Evolutionary conservation across 768 basidiomycete genomes (phyloP), one percentile per base, ranked within the genome.

Genomic region (Boletellus ananiceps): DNA sequence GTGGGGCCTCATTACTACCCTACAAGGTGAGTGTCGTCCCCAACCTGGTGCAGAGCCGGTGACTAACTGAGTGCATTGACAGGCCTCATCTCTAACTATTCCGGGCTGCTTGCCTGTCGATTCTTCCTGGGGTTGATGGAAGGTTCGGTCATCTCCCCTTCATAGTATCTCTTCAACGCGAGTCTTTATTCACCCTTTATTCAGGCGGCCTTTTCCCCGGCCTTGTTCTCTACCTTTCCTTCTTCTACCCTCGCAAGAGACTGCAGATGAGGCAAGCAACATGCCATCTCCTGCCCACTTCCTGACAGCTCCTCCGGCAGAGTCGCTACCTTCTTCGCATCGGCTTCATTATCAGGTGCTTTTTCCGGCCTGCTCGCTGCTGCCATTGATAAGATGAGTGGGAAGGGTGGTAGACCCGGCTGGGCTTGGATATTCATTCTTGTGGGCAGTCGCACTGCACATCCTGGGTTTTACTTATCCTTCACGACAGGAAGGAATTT

Each of bases 1-100:
- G 1, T 88, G 86, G 85, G 86, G 86, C n/a, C 40, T 85, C n/a
- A 74, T 82, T 13, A 74, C 77, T 9, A 73, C 81, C 8, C 68
- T 80, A 39, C 84, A 87, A 74, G 83, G 82, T 75, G 21, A 51
- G 31, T 7, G 31, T n/a, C 14, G 11, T 21, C 14, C 14, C 23
- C 33, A n/a, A 14, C 33, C 9, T 44, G 43, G 5, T 9, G 15
- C n/a, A 29, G 6, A 19, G 37, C 18, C 11, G 29, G 11, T 29
- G 3, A 29, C 25, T 29, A 5, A 46, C 44, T 16, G 25, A 37
- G 36, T 7, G 19, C 21, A 14, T 23, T 13, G 18, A n/a, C 9
- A 44, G 43, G 43, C 11, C 3, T 44, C 21, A 33, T 44, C 19
- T 19, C 19, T 15, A 44, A 44, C 21, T 44, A 44, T 23, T 21